These are phyloP conservation scores for Santalum album DNA, from an alignment of 164 flowering plant genomes.

Conservation along the genomic window DNA sequence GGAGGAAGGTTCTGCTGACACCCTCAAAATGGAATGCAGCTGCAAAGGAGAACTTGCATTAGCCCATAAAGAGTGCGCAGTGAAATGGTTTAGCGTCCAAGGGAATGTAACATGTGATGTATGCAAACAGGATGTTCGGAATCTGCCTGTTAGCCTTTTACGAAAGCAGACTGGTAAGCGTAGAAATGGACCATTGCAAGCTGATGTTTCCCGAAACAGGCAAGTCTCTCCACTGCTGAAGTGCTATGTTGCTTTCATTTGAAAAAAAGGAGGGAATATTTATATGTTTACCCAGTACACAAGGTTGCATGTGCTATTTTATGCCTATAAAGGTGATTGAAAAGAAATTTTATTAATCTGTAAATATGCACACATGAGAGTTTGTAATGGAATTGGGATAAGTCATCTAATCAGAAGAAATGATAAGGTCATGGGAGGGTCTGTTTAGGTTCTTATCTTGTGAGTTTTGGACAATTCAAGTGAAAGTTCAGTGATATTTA, in stretches of 20 bases:
- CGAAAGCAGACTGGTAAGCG: constrained; percentile 35
- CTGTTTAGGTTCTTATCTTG: no score
- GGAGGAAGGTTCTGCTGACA: constrained; percentile 50
- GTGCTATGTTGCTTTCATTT: no score
- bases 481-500: constrained; percentile 1
- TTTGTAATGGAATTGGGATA: no score
- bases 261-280: no score
- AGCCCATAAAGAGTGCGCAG: constrained; percentile 65
- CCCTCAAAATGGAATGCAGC: constrained; percentile 69
- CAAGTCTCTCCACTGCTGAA: constrained; percentile 14
- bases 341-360: no score
- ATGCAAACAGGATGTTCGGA: constrained; percentile 64
- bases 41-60: constrained; percentile 76
- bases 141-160: constrained; percentile 60
- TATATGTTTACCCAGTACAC: no score
- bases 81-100: constrained; percentile 75
- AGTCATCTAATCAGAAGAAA: not conserved
- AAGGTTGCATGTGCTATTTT: no score
- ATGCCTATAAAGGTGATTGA: no score
- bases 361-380: no score
- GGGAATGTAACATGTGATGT: constrained; percentile 74
- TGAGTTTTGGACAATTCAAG: not conserved
- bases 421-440: not conserved
- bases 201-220: constrained; percentile 35
- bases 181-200: constrained; percentile 14